Evolutionary conservation across 2,329 filamentous ascomycete species (phyloP).

Genomic region (Verticillium nonalfalfae): DNA sequence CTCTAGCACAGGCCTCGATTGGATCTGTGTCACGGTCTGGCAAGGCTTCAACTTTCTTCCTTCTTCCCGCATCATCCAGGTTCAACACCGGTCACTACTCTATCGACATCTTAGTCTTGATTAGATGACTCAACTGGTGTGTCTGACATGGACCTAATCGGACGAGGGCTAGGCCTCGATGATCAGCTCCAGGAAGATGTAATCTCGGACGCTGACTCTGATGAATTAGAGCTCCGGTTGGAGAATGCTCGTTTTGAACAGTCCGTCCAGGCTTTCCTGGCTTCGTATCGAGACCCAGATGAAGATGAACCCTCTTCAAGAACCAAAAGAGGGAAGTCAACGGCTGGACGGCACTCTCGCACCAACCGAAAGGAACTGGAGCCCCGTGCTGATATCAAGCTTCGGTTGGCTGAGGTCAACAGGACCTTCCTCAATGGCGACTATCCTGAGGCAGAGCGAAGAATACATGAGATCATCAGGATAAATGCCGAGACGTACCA

Average conservation of each 20-base stretch:
- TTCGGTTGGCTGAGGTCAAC: slow-evolving; percentile 59
- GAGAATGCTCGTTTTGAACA: slow-evolving; percentile 37
- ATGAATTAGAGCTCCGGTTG: slow-evolving; percentile 34
- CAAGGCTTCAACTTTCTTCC: too few relatives aligned
- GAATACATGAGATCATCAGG: slow-evolving; percentile 57
- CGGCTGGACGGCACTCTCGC: slow-evolving; percentile 14
- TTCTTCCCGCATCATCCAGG: too few relatives aligned
- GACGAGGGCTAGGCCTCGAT: neutral
- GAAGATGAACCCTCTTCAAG: slow-evolving; percentile 1
- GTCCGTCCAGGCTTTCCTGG: slow-evolving; percentile 33
- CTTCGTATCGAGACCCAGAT: slow-evolving; percentile 24
- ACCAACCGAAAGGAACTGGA: slow-evolving; percentile 57
- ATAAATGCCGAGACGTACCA: slow-evolving; percentile 62
- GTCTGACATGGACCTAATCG: neutral
- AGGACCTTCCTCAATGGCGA: slow-evolving; percentile 59
- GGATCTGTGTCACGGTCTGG: too few relatives aligned
- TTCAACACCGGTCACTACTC: too few relatives aligned
- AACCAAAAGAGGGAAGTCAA: neutral
- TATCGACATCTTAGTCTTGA: too few relatives aligned
- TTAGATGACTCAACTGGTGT: too few relatives aligned
- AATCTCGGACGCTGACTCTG: slow-evolving; percentile 35
- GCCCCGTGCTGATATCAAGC: slow-evolving; percentile 65
- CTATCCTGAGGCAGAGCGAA: slow-evolving; percentile 51
- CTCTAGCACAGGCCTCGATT: too few relatives aligned
- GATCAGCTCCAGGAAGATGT: slow-evolving; percentile 14